Evolutionary conservation across 108 stramenopile genomes (phyloP).

Genomic region (Pseudonitzschia delicatissima): DNA sequence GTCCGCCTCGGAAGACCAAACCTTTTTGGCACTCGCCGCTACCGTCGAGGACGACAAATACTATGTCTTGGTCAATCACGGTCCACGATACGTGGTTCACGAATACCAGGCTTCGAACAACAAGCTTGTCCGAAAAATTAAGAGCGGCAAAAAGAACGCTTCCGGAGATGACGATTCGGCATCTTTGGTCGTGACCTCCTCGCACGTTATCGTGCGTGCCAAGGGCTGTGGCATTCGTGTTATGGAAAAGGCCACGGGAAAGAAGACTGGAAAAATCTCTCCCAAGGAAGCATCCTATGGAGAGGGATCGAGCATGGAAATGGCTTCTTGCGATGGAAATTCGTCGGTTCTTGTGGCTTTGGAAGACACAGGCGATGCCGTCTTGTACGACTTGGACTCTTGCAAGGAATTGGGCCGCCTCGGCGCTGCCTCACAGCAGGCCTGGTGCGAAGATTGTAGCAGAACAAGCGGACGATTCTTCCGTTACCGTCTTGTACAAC

Average conservation of each 20-base stretch:
- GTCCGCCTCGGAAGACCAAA: constrained; percentile 12
- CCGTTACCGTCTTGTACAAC: constrained; percentile 9
- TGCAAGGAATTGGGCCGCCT: constrained; percentile 21
- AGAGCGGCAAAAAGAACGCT: constrained; percentile 28
- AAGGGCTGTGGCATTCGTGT: constrained; percentile 16
- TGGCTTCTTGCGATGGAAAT: constrained; percentile 1
- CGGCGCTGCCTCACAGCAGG: neutral
- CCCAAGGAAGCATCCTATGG: neutral
- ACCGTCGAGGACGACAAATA: neutral
- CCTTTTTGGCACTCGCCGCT: constrained; percentile 21
- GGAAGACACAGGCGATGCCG: constrained; percentile 1
- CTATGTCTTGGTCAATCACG: constrained; percentile 21
- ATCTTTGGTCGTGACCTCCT: constrained; percentile 11
- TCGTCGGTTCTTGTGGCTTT: neutral
- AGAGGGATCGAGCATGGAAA: constrained; percentile 6
- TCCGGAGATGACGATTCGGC: neutral
- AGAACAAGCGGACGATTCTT: neutral
- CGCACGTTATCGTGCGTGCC: constrained; percentile 19
- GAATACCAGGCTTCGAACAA: constrained; percentile 28
- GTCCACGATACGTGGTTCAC: constrained; percentile 30
- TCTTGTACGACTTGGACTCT: constrained; percentile 19
- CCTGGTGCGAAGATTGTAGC: constrained; percentile 17
- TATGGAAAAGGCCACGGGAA: constrained; percentile 31
- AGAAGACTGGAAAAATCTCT: constrained; percentile 26
- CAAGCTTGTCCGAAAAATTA: constrained; percentile 39